phyloP scores from a whole-genome alignment of 306 rosid species.

The Senna tora region DNA sequence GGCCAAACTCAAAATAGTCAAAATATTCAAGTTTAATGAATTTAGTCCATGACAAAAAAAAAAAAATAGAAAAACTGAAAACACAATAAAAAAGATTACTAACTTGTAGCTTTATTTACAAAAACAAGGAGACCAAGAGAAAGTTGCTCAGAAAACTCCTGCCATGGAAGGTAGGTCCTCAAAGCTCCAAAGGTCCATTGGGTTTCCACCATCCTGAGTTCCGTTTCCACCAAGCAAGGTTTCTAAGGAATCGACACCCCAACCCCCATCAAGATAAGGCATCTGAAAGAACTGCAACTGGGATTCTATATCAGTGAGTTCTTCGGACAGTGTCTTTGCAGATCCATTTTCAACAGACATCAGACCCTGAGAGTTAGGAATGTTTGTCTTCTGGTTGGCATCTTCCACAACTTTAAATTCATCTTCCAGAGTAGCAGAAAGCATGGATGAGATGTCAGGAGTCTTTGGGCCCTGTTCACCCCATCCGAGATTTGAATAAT shows the following conservation, averaged over 20 bases:
- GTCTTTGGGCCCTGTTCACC: constrained; percentile 66
- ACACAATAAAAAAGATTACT: constrained; percentile 37
- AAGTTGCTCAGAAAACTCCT: constrained; percentile 53
- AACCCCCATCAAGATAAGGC: constrained; percentile 61
- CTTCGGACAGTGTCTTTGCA: constrained; percentile 67
- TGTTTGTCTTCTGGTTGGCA: constrained; percentile 48
- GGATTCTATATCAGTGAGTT: constrained; percentile 67
- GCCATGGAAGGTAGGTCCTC: constrained; percentile 58
- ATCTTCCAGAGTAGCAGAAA: constrained; percentile 57
- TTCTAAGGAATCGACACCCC: constrained; percentile 63
- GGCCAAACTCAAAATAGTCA: neutral
- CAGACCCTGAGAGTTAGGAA: constrained; percentile 46
- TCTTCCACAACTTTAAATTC: constrained; percentile 51
- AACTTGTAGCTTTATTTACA: constrained; percentile 79
- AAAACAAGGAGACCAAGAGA: constrained; percentile 38
- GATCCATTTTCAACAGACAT: constrained; percentile 39
- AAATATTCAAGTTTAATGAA: neutral
- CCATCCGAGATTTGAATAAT: constrained; percentile 63
- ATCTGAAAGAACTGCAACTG: constrained; percentile 61
- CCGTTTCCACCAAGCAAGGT: constrained; percentile 55
- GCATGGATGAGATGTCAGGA: constrained; percentile 74
- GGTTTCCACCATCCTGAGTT: constrained; percentile 64
- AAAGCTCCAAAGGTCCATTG: constrained; percentile 71
- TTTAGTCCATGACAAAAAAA: neutral
- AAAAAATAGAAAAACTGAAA: neutral